Evolutionary conservation across 257 asterid species (phyloP).

Genomic region (Nicotiana otophora): DNA sequence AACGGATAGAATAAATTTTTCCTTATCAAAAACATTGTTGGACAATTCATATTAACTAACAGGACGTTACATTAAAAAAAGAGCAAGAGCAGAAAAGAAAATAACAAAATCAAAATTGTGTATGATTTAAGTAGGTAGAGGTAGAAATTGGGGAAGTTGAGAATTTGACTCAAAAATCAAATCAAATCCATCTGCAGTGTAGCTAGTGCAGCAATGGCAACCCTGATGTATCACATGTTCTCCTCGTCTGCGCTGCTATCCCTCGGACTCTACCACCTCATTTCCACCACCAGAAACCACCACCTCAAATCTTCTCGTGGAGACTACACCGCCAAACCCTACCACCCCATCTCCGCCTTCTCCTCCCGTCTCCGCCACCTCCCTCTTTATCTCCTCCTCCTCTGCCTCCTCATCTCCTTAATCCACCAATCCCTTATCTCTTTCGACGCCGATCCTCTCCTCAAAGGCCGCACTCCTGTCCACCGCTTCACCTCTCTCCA

Average conservation of each 20-base stretch:
- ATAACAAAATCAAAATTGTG: too few relatives aligned
- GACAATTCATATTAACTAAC: too few relatives aligned
- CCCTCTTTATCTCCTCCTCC: conserved; percentile 54
- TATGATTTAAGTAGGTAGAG: too few relatives aligned
- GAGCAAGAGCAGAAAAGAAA: too few relatives aligned
- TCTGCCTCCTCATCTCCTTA: conserved; percentile 50
- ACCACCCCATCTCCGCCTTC: conserved; percentile 47
- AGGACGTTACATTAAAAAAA: too few relatives aligned
- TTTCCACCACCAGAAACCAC: conserved; percentile 64
- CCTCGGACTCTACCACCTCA: conserved; percentile 71
- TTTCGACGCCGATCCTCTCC: conserved; percentile 70
- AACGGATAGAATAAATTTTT: too few relatives aligned
- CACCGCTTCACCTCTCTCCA: conserved; percentile 77
- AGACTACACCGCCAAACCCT: conserved; percentile 70
- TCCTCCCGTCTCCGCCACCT: conserved; percentile 42
- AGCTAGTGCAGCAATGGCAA: conserved; percentile 40
- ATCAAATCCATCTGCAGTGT: too few relatives aligned
- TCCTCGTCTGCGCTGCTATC: conserved; percentile 59
- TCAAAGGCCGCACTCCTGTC: conserved; percentile 75
- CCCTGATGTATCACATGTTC: conserved; percentile 63
- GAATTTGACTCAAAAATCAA: too few relatives aligned
- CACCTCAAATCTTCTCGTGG: conserved; percentile 64
- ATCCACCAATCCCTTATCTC: conserved; percentile 54
- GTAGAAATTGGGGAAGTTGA: too few relatives aligned
- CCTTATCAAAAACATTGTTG: too few relatives aligned